Base-by-base conservation (phyloP, 352 stramenopile species). In the Phytopythium aichiense region DNA sequence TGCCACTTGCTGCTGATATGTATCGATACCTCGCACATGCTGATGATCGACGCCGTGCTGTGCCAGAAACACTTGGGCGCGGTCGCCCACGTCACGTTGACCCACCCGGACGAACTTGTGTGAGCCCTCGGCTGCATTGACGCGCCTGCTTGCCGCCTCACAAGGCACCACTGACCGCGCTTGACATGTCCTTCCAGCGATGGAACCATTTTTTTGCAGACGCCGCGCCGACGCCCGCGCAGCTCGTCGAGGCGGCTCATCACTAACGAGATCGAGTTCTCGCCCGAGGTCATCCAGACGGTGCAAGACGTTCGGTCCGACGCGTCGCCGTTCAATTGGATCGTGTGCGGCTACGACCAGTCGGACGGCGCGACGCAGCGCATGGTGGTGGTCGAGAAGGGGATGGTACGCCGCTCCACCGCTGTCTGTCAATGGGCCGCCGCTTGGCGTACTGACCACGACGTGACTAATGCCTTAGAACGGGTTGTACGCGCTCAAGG, bases 261-360 rank as follows among this genome's bases (percentile, higher is more conserved):
- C 43, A 91, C 84, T 48, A 89, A 87, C 64, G 82, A 92, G 38
- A 91, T 95, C 52, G 84, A 94, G 46, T 91, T 94, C 28, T 76
- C 76, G n/a, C 66, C 87, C 0, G 85, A 92, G 52, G 81, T 93
- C 12, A 72, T 71, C 45, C 58, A 76, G 46, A 88, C 82, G 0
- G 82, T 94, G 45, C 78, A 87, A 28, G 87, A 95, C 28, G 91
- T 95, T 61, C 87, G 85, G 48, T 91, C 84, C 7, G 85, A 95
- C 63, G 66, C 72, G 13, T 81, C 77, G 33, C 87, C 85, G 18
- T 92, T 90, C 60, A 95, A 95, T 51, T 95, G 87, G 87, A 77
- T 89, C 25, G 84, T 95, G 31, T 91, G 83, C 56, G 87, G 87
- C 0, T 95, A 92, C 55, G 82, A 91, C 58, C 76, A 65, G 25